phyloP scores from a whole-genome alignment of 2,329 filamentous ascomycete species.

The Arthrobotrys sphaeroides region DNA sequence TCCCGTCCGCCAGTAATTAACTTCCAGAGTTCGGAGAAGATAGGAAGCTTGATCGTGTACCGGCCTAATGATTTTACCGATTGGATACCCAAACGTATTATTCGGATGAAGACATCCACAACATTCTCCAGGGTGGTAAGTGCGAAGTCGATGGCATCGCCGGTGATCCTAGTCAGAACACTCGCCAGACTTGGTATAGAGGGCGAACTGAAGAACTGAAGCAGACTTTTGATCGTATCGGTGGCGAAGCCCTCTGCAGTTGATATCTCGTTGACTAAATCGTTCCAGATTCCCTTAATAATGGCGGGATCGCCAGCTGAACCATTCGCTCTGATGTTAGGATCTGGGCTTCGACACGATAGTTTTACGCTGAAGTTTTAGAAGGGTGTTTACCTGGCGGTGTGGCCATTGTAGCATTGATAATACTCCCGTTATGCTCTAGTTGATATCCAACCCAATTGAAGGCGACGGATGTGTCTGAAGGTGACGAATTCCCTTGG shows the following conservation, averaged over 20 bases:
- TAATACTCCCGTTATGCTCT: no score
- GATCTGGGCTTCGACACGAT: not conserved
- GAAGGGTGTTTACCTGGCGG: not conserved
- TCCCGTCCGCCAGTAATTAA: conserved; percentile 1
- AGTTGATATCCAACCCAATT: no score
- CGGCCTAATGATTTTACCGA: conserved; percentile 55
- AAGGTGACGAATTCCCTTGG: no score
- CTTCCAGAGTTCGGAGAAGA: conserved; percentile 10
- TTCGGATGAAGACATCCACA: not conserved
- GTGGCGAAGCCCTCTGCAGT: not conserved
- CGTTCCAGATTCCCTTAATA: not conserved
- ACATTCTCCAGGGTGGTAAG: not conserved
- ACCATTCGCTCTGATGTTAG: not conserved
- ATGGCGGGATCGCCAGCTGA: not conserved
- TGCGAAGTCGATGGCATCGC: not conserved
- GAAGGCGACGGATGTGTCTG: no score
- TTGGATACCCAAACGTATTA: not conserved
- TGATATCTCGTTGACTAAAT: not conserved
- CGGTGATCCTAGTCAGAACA: not conserved
- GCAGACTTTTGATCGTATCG: not conserved
- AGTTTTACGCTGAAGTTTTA: no score
- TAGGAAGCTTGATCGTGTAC: not conserved
- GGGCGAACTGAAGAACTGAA: not conserved
- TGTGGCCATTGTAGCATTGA: no score
- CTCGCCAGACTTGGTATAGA: not conserved